Evolutionary conservation across 257 asterid species (phyloP).

Genomic region (Nicotiana attenuata): DNA sequence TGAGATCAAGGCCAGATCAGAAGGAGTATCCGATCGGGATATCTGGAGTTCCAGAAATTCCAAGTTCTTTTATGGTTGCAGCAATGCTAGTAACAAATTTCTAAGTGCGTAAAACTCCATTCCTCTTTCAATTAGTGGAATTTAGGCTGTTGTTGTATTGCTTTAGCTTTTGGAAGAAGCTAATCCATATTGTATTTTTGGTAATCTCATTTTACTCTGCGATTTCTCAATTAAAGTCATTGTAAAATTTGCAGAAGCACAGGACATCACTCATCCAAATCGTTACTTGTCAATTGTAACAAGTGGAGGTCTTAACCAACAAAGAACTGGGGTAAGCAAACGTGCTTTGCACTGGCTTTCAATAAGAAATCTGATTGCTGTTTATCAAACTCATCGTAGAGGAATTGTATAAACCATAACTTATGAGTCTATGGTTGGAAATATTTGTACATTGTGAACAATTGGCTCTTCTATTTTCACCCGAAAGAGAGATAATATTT

Average conservation of each 20-base stretch:
- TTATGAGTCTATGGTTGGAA: not conserved
- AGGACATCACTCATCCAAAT: slow-evolving; percentile 42
- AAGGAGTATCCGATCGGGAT: slow-evolving; percentile 47
- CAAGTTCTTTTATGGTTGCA: slow-evolving; percentile 58
- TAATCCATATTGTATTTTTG: not conserved
- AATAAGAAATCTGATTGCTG: not conserved
- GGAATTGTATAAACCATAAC: not conserved
- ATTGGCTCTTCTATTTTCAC: not conserved
- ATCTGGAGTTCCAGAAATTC: slow-evolving; percentile 80
- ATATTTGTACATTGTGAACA: not conserved
- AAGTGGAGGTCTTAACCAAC: slow-evolving; percentile 98
- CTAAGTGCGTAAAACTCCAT: slow-evolving; percentile 39
- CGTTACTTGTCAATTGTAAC: slow-evolving; percentile 83
- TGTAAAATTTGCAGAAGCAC: slow-evolving; percentile 50
- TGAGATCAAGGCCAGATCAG: slow-evolving; percentile 50
- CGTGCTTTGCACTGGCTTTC: not conserved
- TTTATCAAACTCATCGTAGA: too few relatives aligned
- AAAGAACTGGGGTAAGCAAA: slow-evolving; percentile 87
- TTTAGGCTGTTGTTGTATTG: not conserved
- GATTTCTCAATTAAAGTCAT: not conserved
- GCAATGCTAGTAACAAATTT: slow-evolving; percentile 60
- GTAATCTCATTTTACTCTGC: not conserved
- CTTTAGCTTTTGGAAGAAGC: not conserved
- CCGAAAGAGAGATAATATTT: not conserved
- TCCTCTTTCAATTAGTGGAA: not conserved